A percentile compares a stretch with the other conserved stretches of the same genome.
phyloP scores from a whole-genome alignment of 495 filamentous ascomycete genomes.

The Xylaria grammica region DNA sequence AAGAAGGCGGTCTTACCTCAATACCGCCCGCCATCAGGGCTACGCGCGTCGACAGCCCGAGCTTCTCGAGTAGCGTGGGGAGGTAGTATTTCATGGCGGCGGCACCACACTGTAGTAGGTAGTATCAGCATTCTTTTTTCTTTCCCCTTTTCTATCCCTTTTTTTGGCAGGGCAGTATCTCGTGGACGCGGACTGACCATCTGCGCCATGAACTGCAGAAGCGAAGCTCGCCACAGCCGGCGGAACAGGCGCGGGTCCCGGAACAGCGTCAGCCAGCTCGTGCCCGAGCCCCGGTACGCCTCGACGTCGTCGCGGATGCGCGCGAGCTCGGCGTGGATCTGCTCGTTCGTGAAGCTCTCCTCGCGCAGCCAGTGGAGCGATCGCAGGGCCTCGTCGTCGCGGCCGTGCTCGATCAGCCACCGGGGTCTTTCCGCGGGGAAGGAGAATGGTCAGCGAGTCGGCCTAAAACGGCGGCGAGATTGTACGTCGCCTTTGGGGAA shows the following conservation, averaged over 20 bases:
- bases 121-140: slow-evolving; percentile 28
- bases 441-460: neutral
- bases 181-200: slow-evolving; percentile 29
- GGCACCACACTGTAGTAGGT: slow-evolving; percentile 45
- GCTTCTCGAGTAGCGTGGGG: slow-evolving; percentile 51
- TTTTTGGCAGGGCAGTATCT: too few relatives aligned
- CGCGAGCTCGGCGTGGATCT: slow-evolving; percentile 43
- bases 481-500: too few relatives aligned
- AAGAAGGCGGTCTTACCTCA: slow-evolving; percentile 35
- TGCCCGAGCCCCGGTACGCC: slow-evolving; percentile 34
- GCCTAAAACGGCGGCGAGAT: neutral
- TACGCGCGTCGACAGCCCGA: slow-evolving; percentile 50
- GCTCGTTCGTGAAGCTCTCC: slow-evolving; percentile 40
- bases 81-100: slow-evolving; percentile 63
- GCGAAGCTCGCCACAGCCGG: slow-evolving; percentile 50
- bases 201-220: slow-evolving; percentile 61
- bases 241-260: slow-evolving; percentile 44
- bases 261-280: slow-evolving; percentile 47
- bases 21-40: slow-evolving; percentile 56
- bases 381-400: slow-evolving; percentile 40
- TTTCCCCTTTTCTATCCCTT: too few relatives aligned
- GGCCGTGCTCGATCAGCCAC: slow-evolving; percentile 55
- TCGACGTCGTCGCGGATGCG: slow-evolving; percentile 46
- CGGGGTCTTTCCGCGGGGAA: slow-evolving; percentile 37
- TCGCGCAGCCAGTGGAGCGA: slow-evolving; percentile 53